Conservation (phyloP, 352 stramenopile species). For the Peronospora destructor region DNA sequence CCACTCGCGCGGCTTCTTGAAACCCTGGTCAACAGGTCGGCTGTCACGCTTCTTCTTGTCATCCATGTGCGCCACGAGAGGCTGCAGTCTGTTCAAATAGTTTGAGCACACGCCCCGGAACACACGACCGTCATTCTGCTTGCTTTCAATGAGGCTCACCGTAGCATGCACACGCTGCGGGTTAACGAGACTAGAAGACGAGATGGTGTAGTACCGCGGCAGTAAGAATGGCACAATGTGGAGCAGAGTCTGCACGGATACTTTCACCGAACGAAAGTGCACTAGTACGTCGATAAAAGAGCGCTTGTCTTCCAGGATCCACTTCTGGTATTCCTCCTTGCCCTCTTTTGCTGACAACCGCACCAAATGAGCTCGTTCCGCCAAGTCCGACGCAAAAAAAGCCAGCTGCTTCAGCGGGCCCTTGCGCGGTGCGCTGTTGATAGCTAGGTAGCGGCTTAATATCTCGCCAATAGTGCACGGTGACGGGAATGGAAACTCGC, state of each 20-base stretch:
- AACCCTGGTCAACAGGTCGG: conserved; percentile 61
- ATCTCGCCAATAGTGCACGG: conserved; percentile 90
- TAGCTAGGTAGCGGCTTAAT: conserved; percentile 89
- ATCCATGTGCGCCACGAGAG: conserved; percentile 28
- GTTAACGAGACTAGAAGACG: conserved; percentile 89
- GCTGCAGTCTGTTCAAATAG: conserved; percentile 77
- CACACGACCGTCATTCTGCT: conserved; percentile 62
- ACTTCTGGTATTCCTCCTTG: conserved; percentile 91
- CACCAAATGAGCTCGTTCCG: conserved; percentile 50
- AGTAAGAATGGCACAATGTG: conserved; percentile 90
- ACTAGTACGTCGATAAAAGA: conserved; percentile 89
- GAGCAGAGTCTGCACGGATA: conserved; percentile 81
- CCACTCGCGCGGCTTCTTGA: conserved; percentile 61
- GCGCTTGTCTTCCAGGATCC: conserved; percentile 87
- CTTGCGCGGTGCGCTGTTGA: conserved; percentile 89
- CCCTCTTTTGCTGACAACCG: conserved; percentile 78
- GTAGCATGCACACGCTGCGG: conserved; percentile 91
- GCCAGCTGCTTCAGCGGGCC: conserved; percentile 75
- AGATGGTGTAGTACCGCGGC: conserved; percentile 97
- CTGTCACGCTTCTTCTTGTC: conserved; percentile 70
- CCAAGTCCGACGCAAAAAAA: conserved; percentile 55
- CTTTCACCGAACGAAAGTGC: conserved; percentile 56
- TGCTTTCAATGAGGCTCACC: conserved; percentile 87
- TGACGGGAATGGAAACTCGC: conserved; percentile 89
- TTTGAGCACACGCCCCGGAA: conserved; percentile 93